These are phyloP conservation scores for Coniophora puteana DNA, from an alignment of 1,284 basidiomycete species.

Conservation along the genomic window DNA sequence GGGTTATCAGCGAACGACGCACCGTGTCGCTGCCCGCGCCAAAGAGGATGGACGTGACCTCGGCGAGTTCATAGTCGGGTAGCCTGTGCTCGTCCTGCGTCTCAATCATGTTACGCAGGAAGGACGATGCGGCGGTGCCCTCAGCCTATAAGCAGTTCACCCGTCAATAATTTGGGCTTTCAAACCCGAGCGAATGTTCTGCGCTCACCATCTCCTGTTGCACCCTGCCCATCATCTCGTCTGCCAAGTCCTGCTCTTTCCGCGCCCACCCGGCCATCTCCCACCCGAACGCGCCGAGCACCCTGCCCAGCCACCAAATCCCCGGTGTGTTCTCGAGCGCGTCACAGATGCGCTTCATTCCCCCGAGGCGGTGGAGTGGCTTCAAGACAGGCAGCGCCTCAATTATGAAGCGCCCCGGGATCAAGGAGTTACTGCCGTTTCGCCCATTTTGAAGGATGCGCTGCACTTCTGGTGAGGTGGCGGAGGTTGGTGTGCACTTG, in stretches of 20 bases:
- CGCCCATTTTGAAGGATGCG: neutral
- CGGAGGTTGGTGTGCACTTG: conserved; percentile 38
- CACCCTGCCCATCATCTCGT: conserved; percentile 26
- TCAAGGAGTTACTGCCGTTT: neutral
- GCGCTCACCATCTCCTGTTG: conserved; percentile 19
- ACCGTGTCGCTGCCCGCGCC: conserved; percentile 43
- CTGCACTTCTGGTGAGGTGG: conserved; percentile 34
- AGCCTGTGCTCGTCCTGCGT: conserved; percentile 25
- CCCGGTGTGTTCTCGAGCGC: conserved; percentile 35
- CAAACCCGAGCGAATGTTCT: conserved; percentile 11
- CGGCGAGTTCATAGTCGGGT: conserved; percentile 32
- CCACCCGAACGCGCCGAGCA: no score
- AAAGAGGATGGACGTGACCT: conserved; percentile 39
- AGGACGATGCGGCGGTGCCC: conserved; percentile 25
- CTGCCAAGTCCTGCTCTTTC: no score
- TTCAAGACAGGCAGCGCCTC: conserved; percentile 26
- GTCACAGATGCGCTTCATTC: no score
- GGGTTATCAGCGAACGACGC: conserved; percentile 8
- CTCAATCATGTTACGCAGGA: conserved; percentile 25
- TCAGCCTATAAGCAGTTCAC: conserved; percentile 9
- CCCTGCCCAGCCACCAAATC: conserved; percentile 28
- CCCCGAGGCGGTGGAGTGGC: conserved; percentile 28
- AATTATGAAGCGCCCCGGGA: neutral
- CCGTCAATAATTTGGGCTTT: neutral
- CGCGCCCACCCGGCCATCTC: no score